Percentiles rank a stretch among this genome's conserved stretches.
Conservation (phyloP, 2,329 filamentous ascomycete genomes). For the Escovopsis weberi region DNA sequence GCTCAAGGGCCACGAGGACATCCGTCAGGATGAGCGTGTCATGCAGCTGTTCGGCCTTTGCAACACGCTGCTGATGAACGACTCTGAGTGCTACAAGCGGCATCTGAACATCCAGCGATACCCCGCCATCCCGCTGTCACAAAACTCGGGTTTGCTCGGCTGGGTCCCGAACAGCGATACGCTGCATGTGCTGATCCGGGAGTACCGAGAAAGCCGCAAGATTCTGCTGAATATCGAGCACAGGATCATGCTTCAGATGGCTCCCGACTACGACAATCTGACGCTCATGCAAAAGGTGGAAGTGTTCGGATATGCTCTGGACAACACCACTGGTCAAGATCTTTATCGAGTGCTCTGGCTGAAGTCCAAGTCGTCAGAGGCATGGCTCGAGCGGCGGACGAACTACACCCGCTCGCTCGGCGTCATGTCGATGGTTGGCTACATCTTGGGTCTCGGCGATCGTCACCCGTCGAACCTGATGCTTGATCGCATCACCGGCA, state of each 20-base stretch:
- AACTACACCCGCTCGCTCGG: constrained; percentile 95
- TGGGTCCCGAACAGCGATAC: constrained; percentile 99
- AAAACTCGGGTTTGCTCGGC: constrained; percentile 85
- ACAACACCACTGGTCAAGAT: constrained; percentile 98
- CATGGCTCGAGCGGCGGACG: constrained; percentile 94
- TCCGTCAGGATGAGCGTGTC: constrained; percentile 94
- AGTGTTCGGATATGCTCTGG: constrained; percentile 95
- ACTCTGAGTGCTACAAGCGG: constrained; percentile 92
- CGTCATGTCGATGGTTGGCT: constrained; percentile 99
- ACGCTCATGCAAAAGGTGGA: constrained; percentile 99
- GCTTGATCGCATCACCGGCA: constrained; percentile 89
- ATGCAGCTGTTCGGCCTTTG: constrained; percentile 98
- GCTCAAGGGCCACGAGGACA: constrained; percentile 98
- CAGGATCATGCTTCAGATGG: constrained; percentile 99
- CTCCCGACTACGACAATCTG: constrained; percentile 94
- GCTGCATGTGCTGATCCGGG: constrained; percentile 86
- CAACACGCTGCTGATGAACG: constrained; percentile 86
- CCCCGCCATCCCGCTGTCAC: constrained; percentile 90
- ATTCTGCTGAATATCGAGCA: constrained; percentile 99
- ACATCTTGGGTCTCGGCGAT: constrained; percentile 92
- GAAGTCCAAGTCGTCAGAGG: constrained; percentile 95
- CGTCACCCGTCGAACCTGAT: constrained; percentile 96
- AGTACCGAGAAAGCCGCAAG: constrained; percentile 93
- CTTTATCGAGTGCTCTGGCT: constrained; percentile 96
- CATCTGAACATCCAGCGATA: constrained; percentile 95